These are phyloP conservation scores for Albizia julibrissin DNA, from an alignment of 306 rosid species.

Conservation along the genomic window DNA sequence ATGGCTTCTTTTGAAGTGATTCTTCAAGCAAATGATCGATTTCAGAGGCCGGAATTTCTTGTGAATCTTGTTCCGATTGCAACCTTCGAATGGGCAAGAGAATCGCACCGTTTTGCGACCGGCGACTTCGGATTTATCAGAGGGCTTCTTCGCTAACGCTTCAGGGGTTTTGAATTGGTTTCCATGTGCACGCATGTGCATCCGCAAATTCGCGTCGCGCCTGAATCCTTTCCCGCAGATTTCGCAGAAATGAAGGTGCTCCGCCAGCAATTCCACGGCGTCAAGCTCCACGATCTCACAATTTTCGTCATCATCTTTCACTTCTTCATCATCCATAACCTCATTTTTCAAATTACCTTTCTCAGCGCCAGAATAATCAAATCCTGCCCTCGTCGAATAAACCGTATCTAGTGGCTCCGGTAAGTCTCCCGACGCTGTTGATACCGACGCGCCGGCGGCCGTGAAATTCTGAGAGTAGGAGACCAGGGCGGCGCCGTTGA, in stretches of 20 bases:
- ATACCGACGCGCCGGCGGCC: background rate
- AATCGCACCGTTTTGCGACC: constrained; percentile 38
- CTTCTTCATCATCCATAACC: constrained; percentile 33
- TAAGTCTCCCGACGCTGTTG: background rate
- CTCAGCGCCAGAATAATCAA: constrained; percentile 10
- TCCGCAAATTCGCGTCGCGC: constrained; percentile 88
- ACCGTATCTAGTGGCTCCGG: background rate
- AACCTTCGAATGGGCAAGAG: constrained; percentile 80
- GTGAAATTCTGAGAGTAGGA: constrained; percentile 34
- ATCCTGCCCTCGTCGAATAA: background rate
- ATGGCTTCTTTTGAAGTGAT: constrained; percentile 91
- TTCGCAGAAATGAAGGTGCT: constrained; percentile 84
- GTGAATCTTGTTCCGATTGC: constrained; percentile 65
- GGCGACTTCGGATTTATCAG: background rate
- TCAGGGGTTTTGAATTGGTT: constrained; percentile 73
- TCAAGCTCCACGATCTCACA: constrained; percentile 77
- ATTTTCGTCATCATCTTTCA: constrained; percentile 11
- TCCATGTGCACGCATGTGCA: constrained; percentile 98
- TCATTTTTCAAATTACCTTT: constrained; percentile 40
- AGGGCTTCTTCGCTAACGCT: constrained; percentile 68
- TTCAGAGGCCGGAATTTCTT: constrained; percentile 65
- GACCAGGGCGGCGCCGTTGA: constrained; percentile 64
- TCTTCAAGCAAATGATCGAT: constrained; percentile 73
- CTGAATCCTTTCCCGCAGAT: constrained; percentile 92
- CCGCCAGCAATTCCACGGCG: constrained; percentile 71